Evolutionary conservation across 306 rosid genomes (phyloP), one percentile per base, ranked within the genome.

Genomic region (Trifolium fragiferum): DNA sequence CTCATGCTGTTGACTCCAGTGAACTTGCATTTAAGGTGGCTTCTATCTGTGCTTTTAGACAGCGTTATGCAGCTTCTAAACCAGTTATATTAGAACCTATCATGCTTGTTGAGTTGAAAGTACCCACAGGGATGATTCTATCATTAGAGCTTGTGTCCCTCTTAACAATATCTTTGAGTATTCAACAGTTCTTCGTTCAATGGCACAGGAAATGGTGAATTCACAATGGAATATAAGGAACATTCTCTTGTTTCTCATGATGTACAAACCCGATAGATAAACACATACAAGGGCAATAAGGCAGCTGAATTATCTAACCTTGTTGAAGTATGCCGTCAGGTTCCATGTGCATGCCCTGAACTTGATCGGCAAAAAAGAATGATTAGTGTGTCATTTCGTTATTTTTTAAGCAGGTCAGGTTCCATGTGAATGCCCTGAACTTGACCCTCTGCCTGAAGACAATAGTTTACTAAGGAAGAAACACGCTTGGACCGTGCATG

Each of bases 1-100:
- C 98, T 46, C 97, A 89, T 76, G 83, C 96, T 61, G 98, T 93
- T 85, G 97, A 93, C 85, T 93, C 93, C 75, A 90, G 96, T 77
- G 98, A 93, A 86, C 98, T 93, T 84, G 97, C 98, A 18, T 93
- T 93, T 81, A 93, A 93, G 84, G 69, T 93, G 75, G 98, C 98
- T 23, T 74, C 97, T 59, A 90, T 93, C 54, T 93, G 89, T 85
- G 98, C 98, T 44, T 90, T 93, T 75, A 90, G 97, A 90, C 84
- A 89, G 90, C 89, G 96, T 60, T 93, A 93, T 76, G 6, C 88
- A 6, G 85, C 88, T 38, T 86, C 98, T 35, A 93, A 77, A 84
- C 97, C 97, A 1, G 93, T 89, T 76, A 90, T 93, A 64, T 86
- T 25, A 25, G 30, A 25, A 25, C 30, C 30, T 25, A 25, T 25